Evolutionary conservation across 257 asterid genomes (phyloP), one percentile per base, ranked within the genome.

Genomic region (Solanum dulcamara): DNA sequence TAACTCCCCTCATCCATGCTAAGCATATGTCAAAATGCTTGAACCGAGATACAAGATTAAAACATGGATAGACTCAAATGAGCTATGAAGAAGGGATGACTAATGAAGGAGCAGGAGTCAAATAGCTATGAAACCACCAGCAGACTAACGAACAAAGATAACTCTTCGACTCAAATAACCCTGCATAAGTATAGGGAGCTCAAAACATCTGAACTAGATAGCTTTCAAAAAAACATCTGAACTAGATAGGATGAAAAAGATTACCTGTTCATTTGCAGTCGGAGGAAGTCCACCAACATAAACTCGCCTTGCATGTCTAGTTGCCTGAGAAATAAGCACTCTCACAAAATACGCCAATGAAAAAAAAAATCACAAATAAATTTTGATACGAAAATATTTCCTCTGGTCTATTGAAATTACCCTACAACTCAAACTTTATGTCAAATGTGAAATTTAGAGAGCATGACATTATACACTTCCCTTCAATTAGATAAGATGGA

Each of bases 231-330:
- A n/a, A n/a, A 20, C 17, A 35, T 20, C 50, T 70, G 18, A 70
- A 70, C 79, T 20, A 24, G 32, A 67, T 42, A 80, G 66, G 46
- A 67, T 75, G 83, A 81, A 79, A 30, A 50, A 18, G 18, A 33
- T 42, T 80, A 97, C 99, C 96, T 94, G 98, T 90, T 97, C 99
- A 89, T 97, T 97, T 70, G 99, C 99, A 85, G 97, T 85, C 1
- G 99, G 96, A 71, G 99, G 93, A 55, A 97, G 99, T 81, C 99
- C 99, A 83, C 99, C 99, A 89, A 97, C 99, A 89, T 95, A 97
- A 74, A 95, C 98, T 88, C 99, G 93, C 64, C 99, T 93, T 86
- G 99, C 99, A 91, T 95, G 99, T 84, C 99, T 90, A 1, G 99
- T 95, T 70, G 99, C 99, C 98, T 97, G 93, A 88, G 26, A 85